Base-by-base conservation (phyloP, 176 grass and related monocot species). In the Oryza glaberrima region DNA sequence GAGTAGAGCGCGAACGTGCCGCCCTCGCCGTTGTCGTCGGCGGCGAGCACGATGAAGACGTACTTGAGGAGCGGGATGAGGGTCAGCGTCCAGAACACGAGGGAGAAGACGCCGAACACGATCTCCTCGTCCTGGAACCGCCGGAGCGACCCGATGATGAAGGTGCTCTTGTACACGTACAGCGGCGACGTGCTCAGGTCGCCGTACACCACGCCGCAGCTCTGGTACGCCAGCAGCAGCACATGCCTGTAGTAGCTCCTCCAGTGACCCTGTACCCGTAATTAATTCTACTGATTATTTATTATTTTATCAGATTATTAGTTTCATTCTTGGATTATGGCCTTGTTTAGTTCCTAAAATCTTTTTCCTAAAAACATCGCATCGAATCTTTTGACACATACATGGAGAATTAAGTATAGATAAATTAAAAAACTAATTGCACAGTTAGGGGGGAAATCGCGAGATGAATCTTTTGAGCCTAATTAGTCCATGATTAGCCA, bases 31-130 rank as follows among this genome's bases (percentile, higher is more conserved):
- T 90, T 90, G 60, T 93, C 92, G 77, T 93, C 82, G 54, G 88
- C 88, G 60, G 82, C 48, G 64, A 86, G 82, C 7, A 93, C 92
- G 86, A 90, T 93, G 66, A 94, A 68, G 9, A 94, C 92, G 73
- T 94, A 94, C 82, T 93, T 93, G 64, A 93, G 79, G 15, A 93
- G 86, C 19, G 92, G 92, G 82, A 93, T 82, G 25, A 93, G 75
- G 46, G 92, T 88, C 28, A 90, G 11, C 45, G 92, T 93, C 92
- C 92, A 93, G 83, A 93, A 93, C 13, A 90, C 83, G 69, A 93
- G 67, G 75, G 92, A 93, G 86, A 90, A 88, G 35, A 93, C 78
- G 76, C 92, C 92, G 61, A 90, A 86, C 49, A 88, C 71, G 67
- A 82, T 88, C 79, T 85, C 82, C 80, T 93, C 92, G 77, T 88